Base-by-base conservation (phyloP, 78 protist species). In the Bigelowiella natans region DNA sequence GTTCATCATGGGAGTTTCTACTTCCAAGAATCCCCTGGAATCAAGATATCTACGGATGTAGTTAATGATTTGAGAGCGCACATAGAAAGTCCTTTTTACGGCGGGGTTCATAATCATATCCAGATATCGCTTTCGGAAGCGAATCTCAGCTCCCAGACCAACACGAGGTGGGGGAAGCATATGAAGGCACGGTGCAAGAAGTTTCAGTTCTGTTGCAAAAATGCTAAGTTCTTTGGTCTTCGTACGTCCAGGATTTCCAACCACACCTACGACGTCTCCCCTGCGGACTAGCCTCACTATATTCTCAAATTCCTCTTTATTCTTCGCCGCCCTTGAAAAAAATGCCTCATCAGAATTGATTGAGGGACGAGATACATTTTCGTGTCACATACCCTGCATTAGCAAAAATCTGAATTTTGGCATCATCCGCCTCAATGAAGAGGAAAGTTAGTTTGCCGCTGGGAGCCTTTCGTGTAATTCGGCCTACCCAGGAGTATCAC, bases 181-280 rank as follows among this genome's bases (percentile, higher is more conserved):
- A 29, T 82, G 93, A 31, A 94, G 91, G 85, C 95, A 92, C 3
- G 95, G 95, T 37, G 94, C 91, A 18, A 85, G 90, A 36, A 94
- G 1, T 37, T 28, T 37, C n/a, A 92, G 39, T 37, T 63, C 31
- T 2, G 39, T 82, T 2, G 94, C 92, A 36, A 90, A 92, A 26
- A 94, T 1, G 31, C 91, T 85, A 38, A 94, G 38, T 39, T 94
- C 94, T 26, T 94, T 94, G 0, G 38, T 87, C 0, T 84, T 31
- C 63, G 94, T 82, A 31, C 51, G 89, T n/a, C 93, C 73, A 0
- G 99, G 96, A 29, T 36, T n/a, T 39, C 99, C 99, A 1, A 0
- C 28, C 83, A 96, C 95, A 30, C 99, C 99, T 31, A 99, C 85
- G 31, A 97, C 94, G 90, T 99, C 99, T 39, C 99, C 99, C 0